These are phyloP conservation scores for Fomitopsis palustris DNA, from an alignment of 1,284 basidiomycete species.

Conservation along the genomic window DNA sequence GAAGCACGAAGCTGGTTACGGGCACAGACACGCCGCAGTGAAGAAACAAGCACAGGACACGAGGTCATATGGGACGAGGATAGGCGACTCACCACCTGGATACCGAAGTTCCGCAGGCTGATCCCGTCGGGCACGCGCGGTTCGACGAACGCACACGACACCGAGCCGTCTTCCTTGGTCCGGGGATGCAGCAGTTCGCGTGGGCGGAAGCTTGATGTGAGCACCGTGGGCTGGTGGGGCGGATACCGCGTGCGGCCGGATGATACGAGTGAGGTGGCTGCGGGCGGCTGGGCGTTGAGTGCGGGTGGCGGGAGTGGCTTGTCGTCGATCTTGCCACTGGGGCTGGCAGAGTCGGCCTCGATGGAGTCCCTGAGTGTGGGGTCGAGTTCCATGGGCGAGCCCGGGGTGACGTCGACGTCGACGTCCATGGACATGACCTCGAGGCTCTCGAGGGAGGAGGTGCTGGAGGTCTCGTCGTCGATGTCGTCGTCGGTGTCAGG, in stretches of 20 bases:
- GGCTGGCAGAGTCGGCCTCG: conserved; percentile 11
- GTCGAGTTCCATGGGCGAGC: conserved; percentile 23
- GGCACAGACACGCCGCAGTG: background rate
- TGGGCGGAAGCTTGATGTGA: conserved; percentile 34
- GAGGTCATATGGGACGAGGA: conserved; percentile 13
- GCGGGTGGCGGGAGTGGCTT: conserved; percentile 11
- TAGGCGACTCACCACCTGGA: conserved; percentile 62
- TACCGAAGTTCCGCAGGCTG: conserved; percentile 77
- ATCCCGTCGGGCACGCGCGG: conserved; percentile 71
- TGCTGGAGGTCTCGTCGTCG: conserved; percentile 28
- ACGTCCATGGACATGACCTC: conserved; percentile 25
- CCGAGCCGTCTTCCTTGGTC: conserved; percentile 31
- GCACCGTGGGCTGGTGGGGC: conserved; percentile 9
- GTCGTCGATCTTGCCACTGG: conserved; percentile 12
- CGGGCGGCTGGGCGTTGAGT: conserved; percentile 7
- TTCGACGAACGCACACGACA: conserved; percentile 60
- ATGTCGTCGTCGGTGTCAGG: conserved; percentile 33
- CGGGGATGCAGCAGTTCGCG: conserved; percentile 34
- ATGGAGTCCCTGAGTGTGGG: conserved; percentile 22
- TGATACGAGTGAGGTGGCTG: conserved; percentile 14
- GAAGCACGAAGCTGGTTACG: background rate
- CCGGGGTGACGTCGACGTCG: conserved; percentile 29
- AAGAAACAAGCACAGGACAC: background rate
- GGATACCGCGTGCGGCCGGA: conserved; percentile 16
- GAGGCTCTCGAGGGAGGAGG: conserved; percentile 32